Evolutionary conservation across 768 basidiomycete genomes (phyloP), one percentile per base, ranked within the genome.

Genomic region (Solioccasus polychromus): DNA sequence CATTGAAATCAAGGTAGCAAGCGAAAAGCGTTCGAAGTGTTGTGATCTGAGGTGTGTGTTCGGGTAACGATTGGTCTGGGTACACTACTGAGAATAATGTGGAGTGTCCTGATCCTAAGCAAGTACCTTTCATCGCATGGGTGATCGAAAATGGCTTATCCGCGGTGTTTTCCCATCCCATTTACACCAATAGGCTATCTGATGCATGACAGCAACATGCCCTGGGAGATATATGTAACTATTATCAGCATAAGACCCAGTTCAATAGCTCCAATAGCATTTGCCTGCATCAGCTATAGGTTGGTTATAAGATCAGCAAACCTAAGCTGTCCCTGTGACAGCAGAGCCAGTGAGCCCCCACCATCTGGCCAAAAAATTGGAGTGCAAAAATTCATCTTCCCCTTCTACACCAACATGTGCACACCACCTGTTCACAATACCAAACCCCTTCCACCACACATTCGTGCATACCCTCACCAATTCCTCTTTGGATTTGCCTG

Each of bases 131-230:
- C 35, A 70, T 63, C 0, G 49, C 35, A 24, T 73, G 68, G 6
- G 54, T 43, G 11, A 83, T 62, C 0, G 55, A 43, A 49, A 79
- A 64, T 0, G 66, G 61, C 1, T 69, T 69, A 51, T 96, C 91
- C 0, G 91, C 88, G 12, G 61, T 59, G 23, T 77, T 73, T 3
- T 68, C 66, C 83, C 89, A 90, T 1, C 78, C 76, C 64, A 87
- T 70, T 3, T 71, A 61, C 2, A 68, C 59, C 2, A 97, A 61
- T 44, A 96, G 81, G 0, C 71, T 58, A 15, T 90, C 78, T 1
- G 92, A 52, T 87, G 83, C 10, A 97, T 79, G 17, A 89, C 73
- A 4, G 86, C 85, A 7, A 92, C 80, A 58, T 94, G 91, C 20
- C 92, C 92, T 0, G 92, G 86, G 1, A 69, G 59, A 57, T 88